These are phyloP conservation scores for Saccharomyces kudriavzevii DNA, from an alignment of 805 yeast genomes.

Conservation along the genomic window DNA sequence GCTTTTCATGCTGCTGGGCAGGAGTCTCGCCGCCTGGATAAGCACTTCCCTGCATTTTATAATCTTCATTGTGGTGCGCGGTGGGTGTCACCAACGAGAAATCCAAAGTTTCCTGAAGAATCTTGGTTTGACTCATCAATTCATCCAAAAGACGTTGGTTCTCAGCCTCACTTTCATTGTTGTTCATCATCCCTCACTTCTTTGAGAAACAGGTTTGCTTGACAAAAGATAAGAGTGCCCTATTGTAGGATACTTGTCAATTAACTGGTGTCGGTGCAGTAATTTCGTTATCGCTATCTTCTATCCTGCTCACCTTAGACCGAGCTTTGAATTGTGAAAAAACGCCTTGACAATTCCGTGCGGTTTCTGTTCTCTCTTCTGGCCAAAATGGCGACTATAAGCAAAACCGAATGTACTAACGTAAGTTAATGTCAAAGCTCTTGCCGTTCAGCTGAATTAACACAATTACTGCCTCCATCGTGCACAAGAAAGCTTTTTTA, in stretches of 20 bases:
- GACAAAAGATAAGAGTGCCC: background rate
- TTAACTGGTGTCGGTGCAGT: background rate
- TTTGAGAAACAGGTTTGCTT: background rate
- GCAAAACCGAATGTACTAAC: background rate
- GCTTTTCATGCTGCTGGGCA: slow-evolving; percentile 21
- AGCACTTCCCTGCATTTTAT: background rate
- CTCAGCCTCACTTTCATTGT: slow-evolving; percentile 2
- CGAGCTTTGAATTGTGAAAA: background rate
- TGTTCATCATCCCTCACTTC: background rate
- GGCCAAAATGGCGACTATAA: background rate
- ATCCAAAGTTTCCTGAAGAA: background rate
- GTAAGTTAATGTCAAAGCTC: background rate
- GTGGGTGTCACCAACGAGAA: background rate
- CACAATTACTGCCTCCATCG: background rate
- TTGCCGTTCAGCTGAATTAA: background rate
- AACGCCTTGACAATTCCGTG: background rate
- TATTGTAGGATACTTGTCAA: background rate
- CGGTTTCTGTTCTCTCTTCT: background rate
- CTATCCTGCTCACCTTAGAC: background rate
- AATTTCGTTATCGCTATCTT: background rate
- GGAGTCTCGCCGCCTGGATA: slow-evolving; percentile 10
- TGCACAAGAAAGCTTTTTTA: background rate
- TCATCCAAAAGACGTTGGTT: slow-evolving; percentile 9
- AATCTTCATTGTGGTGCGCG: background rate
- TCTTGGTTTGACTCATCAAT: slow-evolving; percentile 2